Percentiles rank a stretch among this genome's conserved stretches.
phyloP scores from a whole-genome alignment of 495 filamentous ascomycete genomes.

The Aspergillus coremiiformis region DNA sequence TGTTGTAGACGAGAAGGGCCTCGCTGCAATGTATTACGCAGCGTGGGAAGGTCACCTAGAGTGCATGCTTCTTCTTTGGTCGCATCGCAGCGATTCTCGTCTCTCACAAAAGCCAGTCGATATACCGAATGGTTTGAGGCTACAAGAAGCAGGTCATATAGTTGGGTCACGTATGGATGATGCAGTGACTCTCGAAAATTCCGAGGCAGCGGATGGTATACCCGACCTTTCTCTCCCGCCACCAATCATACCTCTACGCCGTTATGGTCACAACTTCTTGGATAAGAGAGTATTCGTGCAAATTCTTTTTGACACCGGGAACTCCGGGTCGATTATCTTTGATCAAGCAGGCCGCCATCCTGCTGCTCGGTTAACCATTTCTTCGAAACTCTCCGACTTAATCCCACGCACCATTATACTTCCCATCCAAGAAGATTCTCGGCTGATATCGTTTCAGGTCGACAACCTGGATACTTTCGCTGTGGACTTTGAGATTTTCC shows the following conservation, averaged over 20 bases:
- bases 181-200: conserved; percentile 53
- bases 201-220: conserved; percentile 75
- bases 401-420: conserved; percentile 93
- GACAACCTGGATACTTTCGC: conserved; percentile 87
- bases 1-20: conserved; percentile 80
- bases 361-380: conserved; percentile 89
- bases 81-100: conserved; percentile 24
- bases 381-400: conserved; percentile 88
- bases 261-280: conserved; percentile 97
- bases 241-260: conserved; percentile 86
- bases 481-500: conserved; percentile 96
- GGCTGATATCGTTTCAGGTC: conserved; percentile 88
- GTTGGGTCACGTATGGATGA: conserved; percentile 34
- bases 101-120: conserved; percentile 27
- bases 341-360: conserved; percentile 95
- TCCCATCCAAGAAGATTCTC: conserved; percentile 91
- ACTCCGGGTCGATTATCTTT: conserved; percentile 68
- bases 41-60: conserved; percentile 96
- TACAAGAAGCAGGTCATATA: conserved; percentile 29
- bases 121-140: conserved; percentile 28
- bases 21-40: conserved; percentile 96
- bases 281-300: conserved; percentile 94
- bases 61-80: conserved; percentile 83
- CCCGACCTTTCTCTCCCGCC: conserved; percentile 88
- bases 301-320: conserved; percentile 71